phyloP scores from a whole-genome alignment of 2,329 filamentous ascomycete genomes.

The Rhynchosporium agropyri region DNA sequence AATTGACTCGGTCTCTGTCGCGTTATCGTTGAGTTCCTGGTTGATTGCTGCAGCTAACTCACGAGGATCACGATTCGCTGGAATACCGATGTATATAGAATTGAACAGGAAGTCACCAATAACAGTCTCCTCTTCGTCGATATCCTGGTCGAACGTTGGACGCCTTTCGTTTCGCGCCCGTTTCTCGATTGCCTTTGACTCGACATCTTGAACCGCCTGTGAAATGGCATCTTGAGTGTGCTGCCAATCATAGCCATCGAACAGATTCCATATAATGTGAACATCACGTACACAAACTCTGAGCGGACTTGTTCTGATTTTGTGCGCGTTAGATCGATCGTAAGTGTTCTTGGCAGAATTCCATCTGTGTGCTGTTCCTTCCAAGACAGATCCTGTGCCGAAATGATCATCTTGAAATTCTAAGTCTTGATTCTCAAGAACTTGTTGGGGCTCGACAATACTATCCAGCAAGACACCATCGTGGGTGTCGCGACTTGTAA shows the following conservation, averaged over 20 bases:
- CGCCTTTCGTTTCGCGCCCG: constrained; percentile 60
- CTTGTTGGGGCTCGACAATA: constrained; percentile 44
- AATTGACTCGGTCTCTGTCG: constrained; percentile 87
- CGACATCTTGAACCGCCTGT: constrained; percentile 85
- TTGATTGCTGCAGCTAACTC: constrained; percentile 86
- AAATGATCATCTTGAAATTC: constrained; percentile 81
- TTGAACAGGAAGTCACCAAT: constrained; percentile 98
- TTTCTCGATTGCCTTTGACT: constrained; percentile 78
- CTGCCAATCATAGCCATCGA: constrained; percentile 97
- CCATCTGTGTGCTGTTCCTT: constrained; percentile 76
- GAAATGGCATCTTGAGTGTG: constrained; percentile 83
- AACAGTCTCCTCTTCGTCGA: constrained; percentile 79
- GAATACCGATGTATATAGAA: constrained; percentile 95
- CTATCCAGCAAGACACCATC: constrained; percentile 52
- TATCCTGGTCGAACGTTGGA: constrained; percentile 61
- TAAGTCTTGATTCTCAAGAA: constrained; percentile 57
- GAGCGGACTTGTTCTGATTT: constrained; percentile 69
- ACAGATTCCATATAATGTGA: constrained; percentile 95
- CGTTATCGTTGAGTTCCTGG: constrained; percentile 80
- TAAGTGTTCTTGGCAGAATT: constrained; percentile 77
- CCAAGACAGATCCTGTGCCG: constrained; percentile 59
- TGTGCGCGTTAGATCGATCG: constrained; percentile 62
- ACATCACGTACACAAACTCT: constrained; percentile 80
- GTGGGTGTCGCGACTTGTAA: constrained; percentile 46
- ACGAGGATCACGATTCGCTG: constrained; percentile 79